Evolutionary conservation across 2,329 filamentous ascomycete genomes (phyloP).

Genomic region (Pyricularia grisea): DNA sequence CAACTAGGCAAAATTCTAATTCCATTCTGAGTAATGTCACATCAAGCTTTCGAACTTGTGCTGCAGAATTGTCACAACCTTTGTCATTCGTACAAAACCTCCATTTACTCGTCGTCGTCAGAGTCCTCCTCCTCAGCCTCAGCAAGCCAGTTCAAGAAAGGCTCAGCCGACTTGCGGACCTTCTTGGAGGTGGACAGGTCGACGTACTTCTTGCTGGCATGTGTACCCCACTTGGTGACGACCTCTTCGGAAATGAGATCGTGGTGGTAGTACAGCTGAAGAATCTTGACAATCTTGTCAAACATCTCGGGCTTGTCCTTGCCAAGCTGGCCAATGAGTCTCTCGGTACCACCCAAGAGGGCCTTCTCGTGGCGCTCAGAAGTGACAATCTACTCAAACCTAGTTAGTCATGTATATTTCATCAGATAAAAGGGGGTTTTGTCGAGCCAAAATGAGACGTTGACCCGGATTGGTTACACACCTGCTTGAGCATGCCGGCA

Average conservation of each 20-base stretch:
- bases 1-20: not conserved
- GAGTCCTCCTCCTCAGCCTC: constrained; percentile 64
- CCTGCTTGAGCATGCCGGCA: constrained; percentile 80
- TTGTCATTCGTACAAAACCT: not conserved
- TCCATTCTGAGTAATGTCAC: not conserved
- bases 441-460: not conserved
- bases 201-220: constrained; percentile 98
- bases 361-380: constrained; percentile 94
- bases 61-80: not conserved
- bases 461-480: constrained; percentile 15
- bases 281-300: constrained; percentile 71
- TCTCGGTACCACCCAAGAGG: constrained; percentile 88
- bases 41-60: not conserved
- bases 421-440: too few species aligned
- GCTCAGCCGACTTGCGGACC: constrained; percentile 88
- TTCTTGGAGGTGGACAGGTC: constrained; percentile 84
- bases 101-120: constrained; percentile 29
- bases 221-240: constrained; percentile 82
- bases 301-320: constrained; percentile 72
- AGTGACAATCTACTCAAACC: constrained; percentile 54
- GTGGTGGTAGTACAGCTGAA: constrained; percentile 83
- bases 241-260: constrained; percentile 85
- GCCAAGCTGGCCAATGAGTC: constrained; percentile 64
- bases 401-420: constrained; percentile 18
- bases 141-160: constrained; percentile 89